phyloP scores from a whole-genome alignment of 192 early-diverging fungal species.

The Backusella westeae region DNA sequence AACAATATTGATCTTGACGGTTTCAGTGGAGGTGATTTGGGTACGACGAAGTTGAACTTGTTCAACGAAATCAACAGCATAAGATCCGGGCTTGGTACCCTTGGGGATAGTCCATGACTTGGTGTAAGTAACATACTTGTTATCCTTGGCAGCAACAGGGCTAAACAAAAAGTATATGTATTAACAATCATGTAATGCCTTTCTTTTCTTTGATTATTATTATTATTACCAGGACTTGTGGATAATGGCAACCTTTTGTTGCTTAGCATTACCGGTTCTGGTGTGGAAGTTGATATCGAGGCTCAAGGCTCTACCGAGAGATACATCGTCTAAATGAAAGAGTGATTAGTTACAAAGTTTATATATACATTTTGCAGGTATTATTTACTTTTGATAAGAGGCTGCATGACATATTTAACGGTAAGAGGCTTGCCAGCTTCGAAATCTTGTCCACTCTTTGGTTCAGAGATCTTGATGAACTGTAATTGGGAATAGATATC shows the following conservation, averaged over 20 bases:
- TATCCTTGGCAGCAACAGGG: constrained; percentile 27
- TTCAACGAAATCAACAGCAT: constrained; percentile 31
- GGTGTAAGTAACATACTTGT: constrained; percentile 32
- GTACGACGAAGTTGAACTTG: constrained; percentile 25
- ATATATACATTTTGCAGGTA: neutral
- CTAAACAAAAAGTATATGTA: neutral
- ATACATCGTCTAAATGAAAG: constrained; percentile 10
- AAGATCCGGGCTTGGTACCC: constrained; percentile 32
- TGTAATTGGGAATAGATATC: constrained; percentile 34
- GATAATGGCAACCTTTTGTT: constrained; percentile 22
- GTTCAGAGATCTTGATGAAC: constrained; percentile 35
- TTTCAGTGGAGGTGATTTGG: constrained; percentile 24
- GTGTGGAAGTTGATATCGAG: constrained; percentile 31
- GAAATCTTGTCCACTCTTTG: constrained; percentile 22
- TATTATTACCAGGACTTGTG: constrained; percentile 8
- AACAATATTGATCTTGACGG: constrained; percentile 32
- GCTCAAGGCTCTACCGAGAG: constrained; percentile 28
- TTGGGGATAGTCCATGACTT: constrained; percentile 30
- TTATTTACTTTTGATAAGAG: constrained; percentile 31
- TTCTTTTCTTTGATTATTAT: no score
- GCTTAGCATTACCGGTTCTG: constrained; percentile 25
- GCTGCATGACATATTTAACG: constrained; percentile 37
- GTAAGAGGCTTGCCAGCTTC: constrained; percentile 22
- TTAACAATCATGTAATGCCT: neutral
- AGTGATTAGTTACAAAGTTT: neutral